Evolutionary conservation across 139 green algal genomes (phyloP), one percentile per base, ranked within the genome.

Genomic region (Tetratostichococcus sp.): DNA sequence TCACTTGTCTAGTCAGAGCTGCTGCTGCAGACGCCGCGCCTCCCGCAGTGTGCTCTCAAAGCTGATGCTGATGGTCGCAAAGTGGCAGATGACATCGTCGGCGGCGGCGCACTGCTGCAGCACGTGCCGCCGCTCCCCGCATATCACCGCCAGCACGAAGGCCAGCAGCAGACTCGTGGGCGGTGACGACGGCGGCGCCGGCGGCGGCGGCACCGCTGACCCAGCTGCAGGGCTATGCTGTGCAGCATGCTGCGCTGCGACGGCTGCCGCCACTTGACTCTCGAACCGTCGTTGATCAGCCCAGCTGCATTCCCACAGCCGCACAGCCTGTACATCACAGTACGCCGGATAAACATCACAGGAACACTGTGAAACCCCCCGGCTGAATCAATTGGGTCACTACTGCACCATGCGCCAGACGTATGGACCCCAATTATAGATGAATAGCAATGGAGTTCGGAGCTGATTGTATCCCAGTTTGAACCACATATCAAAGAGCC

Each of bases 231-330:
- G n/a, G 39, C 30, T 43, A n/a, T 30, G 32, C 42, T 28, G 32
- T 43, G 35, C 2, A 28, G 59, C 68, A 78, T 58, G 22, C 39
- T 50, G n/a, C n/a, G n/a, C n/a, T n/a, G n/a, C n/a, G n/a, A n/a
- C n/a, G n/a, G n/a, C n/a, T n/a, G n/a, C n/a, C n/a, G n/a, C n/a
- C n/a, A n/a, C n/a, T n/a, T n/a, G n/a, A n/a, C n/a, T n/a, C n/a
- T n/a, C n/a, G n/a, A n/a, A n/a, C n/a, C n/a, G n/a, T 6, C 39
- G 11, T 26, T 75, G 77, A 33, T 88, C 81, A n/a, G 82, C 84
- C 84, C 84, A 91, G 57, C 88, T 69, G 71, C 83, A 73, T 79
- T 91, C 86, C 86, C 86, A 91, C 65, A 91, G 65, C 35, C 42
- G 67, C 68, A 89, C 31, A 33, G 80, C 77, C 82, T 87, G 76